phyloP scores from a whole-genome alignment of 2,329 filamentous ascomycete species.

The Neofusicoccum umdonicola region DNA sequence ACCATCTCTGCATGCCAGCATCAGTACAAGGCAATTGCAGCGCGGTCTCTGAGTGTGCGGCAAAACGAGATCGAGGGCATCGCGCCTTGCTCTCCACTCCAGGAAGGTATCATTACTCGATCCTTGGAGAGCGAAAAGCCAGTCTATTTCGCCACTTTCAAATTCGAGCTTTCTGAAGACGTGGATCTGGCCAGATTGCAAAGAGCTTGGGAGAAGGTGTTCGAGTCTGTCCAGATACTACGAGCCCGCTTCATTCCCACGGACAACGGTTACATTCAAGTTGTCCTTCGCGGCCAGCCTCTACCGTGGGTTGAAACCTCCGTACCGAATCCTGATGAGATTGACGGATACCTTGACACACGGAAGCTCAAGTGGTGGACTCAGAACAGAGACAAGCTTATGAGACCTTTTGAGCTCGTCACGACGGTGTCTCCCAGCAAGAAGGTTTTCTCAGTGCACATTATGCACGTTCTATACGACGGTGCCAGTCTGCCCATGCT shows the following conservation, averaged over 20 bases:
- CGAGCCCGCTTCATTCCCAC: constrained; percentile 72
- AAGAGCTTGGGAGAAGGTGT: constrained; percentile 57
- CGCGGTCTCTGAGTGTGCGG: constrained; percentile 52
- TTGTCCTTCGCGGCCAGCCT: constrained; percentile 51
- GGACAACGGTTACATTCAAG: constrained; percentile 73
- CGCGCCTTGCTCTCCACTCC: constrained; percentile 78
- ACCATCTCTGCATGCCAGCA: constrained; percentile 63
- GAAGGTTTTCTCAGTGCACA: constrained; percentile 58
- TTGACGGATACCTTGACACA: constrained; percentile 36
- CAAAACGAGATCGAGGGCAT: constrained; percentile 65
- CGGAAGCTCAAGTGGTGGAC: constrained; percentile 53
- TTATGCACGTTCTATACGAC: constrained; percentile 88
- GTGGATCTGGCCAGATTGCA: constrained; percentile 52
- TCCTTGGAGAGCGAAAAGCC: constrained; percentile 57
- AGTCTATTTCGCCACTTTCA: constrained; percentile 77
- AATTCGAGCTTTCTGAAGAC: constrained; percentile 51
- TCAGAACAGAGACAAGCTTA: constrained; percentile 50
- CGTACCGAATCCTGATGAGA: constrained; percentile 26
- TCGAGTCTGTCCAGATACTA: constrained; percentile 60
- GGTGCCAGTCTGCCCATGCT: constrained; percentile 73
- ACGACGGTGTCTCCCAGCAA: constrained; percentile 35
- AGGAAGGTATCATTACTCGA: constrained; percentile 80
- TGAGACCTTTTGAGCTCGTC: constrained; percentile 54
- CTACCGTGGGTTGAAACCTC: constrained; percentile 47
- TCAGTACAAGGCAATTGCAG: constrained; percentile 54